These are phyloP conservation scores for Hypomontagnella monticulosa DNA, from an alignment of 495 filamentous ascomycete species.

Conservation along the genomic window DNA sequence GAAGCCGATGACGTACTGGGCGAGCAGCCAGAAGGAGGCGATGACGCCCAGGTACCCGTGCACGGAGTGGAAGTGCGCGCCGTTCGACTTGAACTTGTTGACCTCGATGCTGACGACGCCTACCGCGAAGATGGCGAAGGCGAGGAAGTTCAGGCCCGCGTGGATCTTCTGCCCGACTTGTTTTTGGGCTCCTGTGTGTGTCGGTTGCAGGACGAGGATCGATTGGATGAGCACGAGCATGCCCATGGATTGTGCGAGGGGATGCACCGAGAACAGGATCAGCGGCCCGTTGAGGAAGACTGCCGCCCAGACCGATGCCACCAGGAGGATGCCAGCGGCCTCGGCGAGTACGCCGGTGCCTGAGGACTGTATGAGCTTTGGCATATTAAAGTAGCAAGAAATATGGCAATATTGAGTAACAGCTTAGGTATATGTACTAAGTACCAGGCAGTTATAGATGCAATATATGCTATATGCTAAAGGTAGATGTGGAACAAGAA, in stretches of 20 bases:
- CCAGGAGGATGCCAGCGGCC: conserved; percentile 63
- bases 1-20: conserved; percentile 81
- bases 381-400: conserved; percentile 29
- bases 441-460: neutral
- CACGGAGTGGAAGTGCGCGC: conserved; percentile 74
- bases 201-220: conserved; percentile 89
- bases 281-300: conserved; percentile 71
- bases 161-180: conserved; percentile 74
- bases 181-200: conserved; percentile 78
- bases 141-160: conserved; percentile 70
- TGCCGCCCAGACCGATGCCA: conserved; percentile 75
- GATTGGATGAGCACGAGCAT: conserved; percentile 78
- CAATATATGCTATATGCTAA: conserved; percentile 1
- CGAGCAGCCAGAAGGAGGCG: conserved; percentile 74
- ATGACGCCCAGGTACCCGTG: conserved; percentile 83
- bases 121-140: conserved; percentile 66
- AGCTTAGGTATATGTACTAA: too few relatives aligned
- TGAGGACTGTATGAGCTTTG: conserved; percentile 57
- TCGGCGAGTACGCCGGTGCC: conserved; percentile 57
- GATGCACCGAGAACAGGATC: conserved; percentile 85
- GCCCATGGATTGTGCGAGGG: conserved; percentile 81
- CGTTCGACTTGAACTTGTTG: conserved; percentile 74
- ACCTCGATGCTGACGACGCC: conserved; percentile 82
- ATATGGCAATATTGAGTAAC: neutral
- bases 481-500: neutral